Conservation (phyloP, 371 early-diverging fungal genomes). For the Funneliformis caledonium region DNA sequence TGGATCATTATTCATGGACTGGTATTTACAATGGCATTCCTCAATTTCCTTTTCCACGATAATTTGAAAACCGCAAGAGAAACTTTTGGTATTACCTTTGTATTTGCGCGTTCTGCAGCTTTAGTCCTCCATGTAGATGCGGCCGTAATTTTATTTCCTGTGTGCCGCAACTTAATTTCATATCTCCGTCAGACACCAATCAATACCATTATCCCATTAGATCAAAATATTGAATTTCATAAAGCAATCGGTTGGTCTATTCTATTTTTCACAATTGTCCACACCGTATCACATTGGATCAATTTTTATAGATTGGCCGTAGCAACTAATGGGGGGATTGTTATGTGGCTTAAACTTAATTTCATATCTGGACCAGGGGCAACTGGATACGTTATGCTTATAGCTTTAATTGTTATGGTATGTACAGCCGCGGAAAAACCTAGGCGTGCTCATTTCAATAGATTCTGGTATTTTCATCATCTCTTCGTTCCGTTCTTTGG, state of each 20-base stretch:
- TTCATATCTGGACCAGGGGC: conserved; percentile 75
- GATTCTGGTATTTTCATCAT: conserved; percentile 88
- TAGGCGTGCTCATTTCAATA: conserved; percentile 71
- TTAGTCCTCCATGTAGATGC: conserved; percentile 72
- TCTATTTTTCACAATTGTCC: conserved; percentile 73
- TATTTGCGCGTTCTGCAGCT: conserved; percentile 67
- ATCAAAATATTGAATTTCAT: conserved; percentile 83
- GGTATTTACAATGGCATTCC: conserved; percentile 54
- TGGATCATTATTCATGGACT: conserved; percentile 60
- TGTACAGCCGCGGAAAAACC: conserved; percentile 65
- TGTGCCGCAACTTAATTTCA: conserved; percentile 81
- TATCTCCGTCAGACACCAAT: conserved; percentile 72
- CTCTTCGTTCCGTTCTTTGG: conserved; percentile 82
- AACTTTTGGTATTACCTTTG: conserved; percentile 54
- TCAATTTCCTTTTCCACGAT: conserved; percentile 57
- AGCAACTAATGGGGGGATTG: conserved; percentile 43
- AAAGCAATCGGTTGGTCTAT: conserved; percentile 79
- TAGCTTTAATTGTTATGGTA: conserved; percentile 73
- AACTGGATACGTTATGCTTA: conserved; percentile 78
- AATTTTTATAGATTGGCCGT: conserved; percentile 65
- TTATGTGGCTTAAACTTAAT: conserved; percentile 47
- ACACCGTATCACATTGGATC: conserved; percentile 72
- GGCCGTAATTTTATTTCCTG: conserved; percentile 77
- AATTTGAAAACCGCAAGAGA: conserved; percentile 52
- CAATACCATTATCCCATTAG: conserved; percentile 76